Evolutionary conservation across 140 eudicot genomes (phyloP), one percentile per base, ranked within the genome.

Genomic region (Flaveria floridana): DNA sequence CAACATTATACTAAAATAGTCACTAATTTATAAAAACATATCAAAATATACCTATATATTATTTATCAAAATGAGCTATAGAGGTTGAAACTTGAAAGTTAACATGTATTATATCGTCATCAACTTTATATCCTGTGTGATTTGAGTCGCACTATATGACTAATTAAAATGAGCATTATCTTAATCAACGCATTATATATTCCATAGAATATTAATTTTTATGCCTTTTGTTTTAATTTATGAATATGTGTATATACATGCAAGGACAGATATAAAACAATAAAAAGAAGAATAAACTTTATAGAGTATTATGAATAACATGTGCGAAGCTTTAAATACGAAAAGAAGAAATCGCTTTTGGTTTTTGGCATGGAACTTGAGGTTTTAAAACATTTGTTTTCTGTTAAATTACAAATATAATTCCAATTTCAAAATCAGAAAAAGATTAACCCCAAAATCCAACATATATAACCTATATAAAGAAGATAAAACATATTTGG

Each of bases 121-220:
- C 44, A 77, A 77, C 81, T 25, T 68, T 56, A 46, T 77, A 59
- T 28, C 39, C 13, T 46, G 70, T 77, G 71, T 59, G 16, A 44
- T 44, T 55, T 77, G 81, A 70, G 76, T 70, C 63, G 48, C 71
- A 59, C 71, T 14, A 44, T 30, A 30, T 44, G 13, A 44, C 14
- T 11, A 9, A 34, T 55, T 23, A 23, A 23, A 23, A 48, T 57
- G 75, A 76, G 26, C 48, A 14, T 70, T 28, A 78, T 68, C 46
- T 30, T 78, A 71, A 70, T 70, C 81, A 61, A 62, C 65, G 4
- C 76, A 58, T 76, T 69, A 76, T 68, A 58, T 76, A 76, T 76
- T 69, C 37, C 58, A 67, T 39, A 77, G 51, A 76, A 76, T 51
- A 66, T 76, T 65, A 37, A 19, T 65, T 52, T 28, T 6, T 14